These are phyloP conservation scores for Diophrys sp. DNA, from an alignment of 73 alveolate genomes.

Conservation along the genomic window DNA sequence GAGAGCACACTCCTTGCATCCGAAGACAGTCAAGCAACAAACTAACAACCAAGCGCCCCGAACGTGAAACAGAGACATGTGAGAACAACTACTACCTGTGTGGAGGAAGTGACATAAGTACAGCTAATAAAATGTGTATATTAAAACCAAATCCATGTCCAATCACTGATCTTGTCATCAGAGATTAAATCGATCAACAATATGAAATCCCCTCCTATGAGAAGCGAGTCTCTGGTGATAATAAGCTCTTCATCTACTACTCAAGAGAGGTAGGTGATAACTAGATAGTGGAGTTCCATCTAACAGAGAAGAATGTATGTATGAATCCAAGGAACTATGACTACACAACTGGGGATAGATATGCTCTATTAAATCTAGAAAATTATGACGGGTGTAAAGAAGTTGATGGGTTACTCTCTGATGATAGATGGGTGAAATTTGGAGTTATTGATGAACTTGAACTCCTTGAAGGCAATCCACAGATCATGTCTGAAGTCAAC, in stretches of 20 bases:
- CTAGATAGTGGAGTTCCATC: conserved; percentile 11
- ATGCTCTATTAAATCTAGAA: conserved; percentile 8
- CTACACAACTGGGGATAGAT: neutral
- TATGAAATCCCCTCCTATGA: neutral
- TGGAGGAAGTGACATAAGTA: neutral
- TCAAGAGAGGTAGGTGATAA: neutral
- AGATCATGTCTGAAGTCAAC: neutral
- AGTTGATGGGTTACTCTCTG: conserved; percentile 14
- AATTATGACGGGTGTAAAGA: conserved; percentile 9
- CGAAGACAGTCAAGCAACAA: neutral
- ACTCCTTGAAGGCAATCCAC: conserved; percentile 3
- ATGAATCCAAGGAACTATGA: conserved; percentile 2
- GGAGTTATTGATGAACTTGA: neutral
- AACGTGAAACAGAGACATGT: neutral
- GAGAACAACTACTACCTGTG: conserved; percentile 2
- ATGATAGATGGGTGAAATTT: conserved; percentile 18
- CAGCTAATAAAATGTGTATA: conserved; percentile 4
- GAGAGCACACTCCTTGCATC: neutral
- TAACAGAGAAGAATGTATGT: conserved; percentile 19
- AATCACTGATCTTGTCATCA: conserved; percentile 9
- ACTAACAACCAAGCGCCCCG: neutral
- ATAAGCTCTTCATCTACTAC: neutral
- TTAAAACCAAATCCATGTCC: conserved; percentile 10
- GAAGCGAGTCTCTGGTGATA: conserved; percentile 1
- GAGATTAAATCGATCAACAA: neutral